Conservation (phyloP, 2,329 filamentous ascomycete species). For the Aureobasidium mangrovei region DNA sequence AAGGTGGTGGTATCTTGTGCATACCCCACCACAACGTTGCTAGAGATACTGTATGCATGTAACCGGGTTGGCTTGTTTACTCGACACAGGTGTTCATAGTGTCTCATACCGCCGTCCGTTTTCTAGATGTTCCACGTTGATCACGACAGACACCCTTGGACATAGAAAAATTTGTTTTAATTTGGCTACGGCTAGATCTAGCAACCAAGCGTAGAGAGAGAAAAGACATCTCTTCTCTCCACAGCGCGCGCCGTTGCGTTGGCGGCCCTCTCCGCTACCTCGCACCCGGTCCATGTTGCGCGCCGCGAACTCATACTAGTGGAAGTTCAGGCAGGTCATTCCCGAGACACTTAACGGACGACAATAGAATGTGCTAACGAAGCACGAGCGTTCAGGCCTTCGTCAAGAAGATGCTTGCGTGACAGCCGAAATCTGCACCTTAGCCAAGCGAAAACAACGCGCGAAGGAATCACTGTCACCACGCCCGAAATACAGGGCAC, state of each 20-base stretch:
- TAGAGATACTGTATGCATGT: constrained; percentile 4
- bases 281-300: neutral
- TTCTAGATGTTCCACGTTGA: constrained; percentile 1
- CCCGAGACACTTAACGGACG: neutral
- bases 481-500: neutral
- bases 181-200: neutral
- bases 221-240: neutral
- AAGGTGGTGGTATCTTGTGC: neutral
- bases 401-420: neutral
- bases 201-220: neutral
- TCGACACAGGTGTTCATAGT: too few relatives aligned
- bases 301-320: neutral
- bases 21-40: constrained; percentile 3
- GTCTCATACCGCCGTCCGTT: neutral
- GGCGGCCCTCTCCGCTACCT: constrained; percentile 5
- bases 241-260: constrained; percentile 5
- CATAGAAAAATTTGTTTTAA: too few relatives aligned
- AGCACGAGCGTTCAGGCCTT: constrained; percentile 3
- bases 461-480: neutral
- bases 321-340: neutral
- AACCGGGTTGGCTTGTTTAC: neutral
- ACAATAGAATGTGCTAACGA: neutral
- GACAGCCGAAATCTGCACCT: neutral
- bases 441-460: neutral
- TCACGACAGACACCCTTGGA: neutral